Evolutionary conservation across 1,284 basidiomycete genomes (phyloP), one percentile per base, ranked within the genome.

Genomic region (Trichosporon coremiiforme): DNA sequence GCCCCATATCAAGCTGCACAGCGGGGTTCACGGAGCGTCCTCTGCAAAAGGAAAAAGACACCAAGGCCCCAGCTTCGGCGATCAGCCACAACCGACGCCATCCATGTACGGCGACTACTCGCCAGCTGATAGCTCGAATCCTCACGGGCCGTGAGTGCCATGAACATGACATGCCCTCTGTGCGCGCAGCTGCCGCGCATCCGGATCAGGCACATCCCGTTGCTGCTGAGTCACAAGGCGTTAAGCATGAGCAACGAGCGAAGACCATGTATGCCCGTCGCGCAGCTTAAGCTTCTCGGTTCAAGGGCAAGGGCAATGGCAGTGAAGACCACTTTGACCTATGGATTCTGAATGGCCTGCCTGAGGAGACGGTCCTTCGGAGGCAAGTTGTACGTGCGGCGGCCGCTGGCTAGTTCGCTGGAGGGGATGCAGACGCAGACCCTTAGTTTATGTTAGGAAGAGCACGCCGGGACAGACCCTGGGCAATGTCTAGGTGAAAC

Each of bases 401-500:
- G n/a, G n/a, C n/a, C n/a, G n/a, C n/a, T n/a, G n/a, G n/a, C n/a
- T n/a, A n/a, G n/a, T n/a, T n/a, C n/a, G n/a, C n/a, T n/a, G n/a
- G n/a, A n/a, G n/a, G n/a, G n/a, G n/a, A n/a, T n/a, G n/a, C n/a
- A n/a, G 25, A 20, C 45, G 15, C 2, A 47, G 55, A 60, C 29
- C 29, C 29, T 33, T 60, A 60, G 29, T 4, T 60, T 60, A 60
- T 31, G 29, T 60, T 60, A 33, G 31, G 8, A 60, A 29, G 41
- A 45, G 57, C 31, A 17, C 29, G 31, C 57, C 29, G 57, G 31
- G 9, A n/a, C 17, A 2, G 57, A 33, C 29, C 29, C 57, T 33
- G 29, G 57, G 31, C 53, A 25, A 60, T 60, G 57, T 33, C 29
- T 2, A n/a, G 57, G 31, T 60, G 57, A 60, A 60, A 60, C 57